A percentile compares a stretch with the other conserved stretches of the same genome.
These are phyloP conservation scores for Fusarium protoensiforme DNA, from an alignment of 2,329 filamentous ascomycete species.

Conservation along the genomic window DNA sequence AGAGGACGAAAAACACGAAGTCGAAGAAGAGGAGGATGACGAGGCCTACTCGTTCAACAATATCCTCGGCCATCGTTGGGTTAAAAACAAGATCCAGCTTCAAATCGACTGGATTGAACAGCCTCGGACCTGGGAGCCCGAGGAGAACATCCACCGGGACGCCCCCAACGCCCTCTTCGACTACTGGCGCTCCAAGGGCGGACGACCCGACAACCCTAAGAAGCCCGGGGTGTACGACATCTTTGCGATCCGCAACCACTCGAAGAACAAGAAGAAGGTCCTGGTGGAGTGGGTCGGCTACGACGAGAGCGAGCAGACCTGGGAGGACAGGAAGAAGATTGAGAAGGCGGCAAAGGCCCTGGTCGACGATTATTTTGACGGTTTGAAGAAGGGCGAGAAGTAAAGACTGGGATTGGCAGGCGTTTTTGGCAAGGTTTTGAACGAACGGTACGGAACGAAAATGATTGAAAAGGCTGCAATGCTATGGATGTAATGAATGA, in stretches of 20 bases:
- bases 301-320: slow-evolving; percentile 42
- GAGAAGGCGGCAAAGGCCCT: slow-evolving; percentile 42
- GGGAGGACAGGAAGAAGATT: slow-evolving; percentile 43
- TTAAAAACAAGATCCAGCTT: slow-evolving; percentile 43
- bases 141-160: slow-evolving; percentile 48
- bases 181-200: slow-evolving; percentile 47
- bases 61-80: slow-evolving; percentile 46
- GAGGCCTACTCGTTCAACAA: slow-evolving; percentile 32
- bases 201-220: slow-evolving; percentile 47
- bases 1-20: slow-evolving; percentile 12
- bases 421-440: background rate
- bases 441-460: background rate
- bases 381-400: slow-evolving; percentile 15
- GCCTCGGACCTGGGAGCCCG: slow-evolving; percentile 48
- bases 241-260: slow-evolving; percentile 48
- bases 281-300: slow-evolving; percentile 53
- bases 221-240: slow-evolving; percentile 47
- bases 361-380: slow-evolving; percentile 43
- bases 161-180: slow-evolving; percentile 44
- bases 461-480: background rate
- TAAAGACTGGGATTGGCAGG: background rate
- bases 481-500: background rate
- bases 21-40: slow-evolving; percentile 16
- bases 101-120: slow-evolving; percentile 47
- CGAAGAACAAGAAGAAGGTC: slow-evolving; percentile 40